Evolutionary conservation across 2,329 filamentous ascomycete species (phyloP).

Genomic region (Neoscytalidium dimidiatum): DNA sequence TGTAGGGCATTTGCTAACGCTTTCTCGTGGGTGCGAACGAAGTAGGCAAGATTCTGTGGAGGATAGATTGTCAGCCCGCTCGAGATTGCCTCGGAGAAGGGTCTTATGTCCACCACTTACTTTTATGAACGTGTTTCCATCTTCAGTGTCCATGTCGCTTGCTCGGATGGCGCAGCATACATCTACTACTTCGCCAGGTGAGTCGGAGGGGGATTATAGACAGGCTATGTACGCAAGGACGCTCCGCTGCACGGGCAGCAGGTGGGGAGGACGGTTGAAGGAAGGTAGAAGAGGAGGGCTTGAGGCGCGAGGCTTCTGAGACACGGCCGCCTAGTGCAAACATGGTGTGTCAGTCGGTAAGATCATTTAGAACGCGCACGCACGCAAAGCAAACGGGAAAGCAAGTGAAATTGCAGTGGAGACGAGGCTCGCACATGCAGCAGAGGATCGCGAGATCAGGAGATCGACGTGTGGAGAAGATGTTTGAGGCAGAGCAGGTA

Average conservation of each 20-base stretch:
- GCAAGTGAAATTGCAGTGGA: conserved; percentile 19
- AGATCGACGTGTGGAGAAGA: conserved; percentile 11
- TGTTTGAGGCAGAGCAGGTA: conserved; percentile 9
- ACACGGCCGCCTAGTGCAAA: conserved; percentile 14
- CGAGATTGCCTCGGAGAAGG: background rate
- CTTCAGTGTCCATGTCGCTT: conserved; percentile 74
- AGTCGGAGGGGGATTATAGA: conserved; percentile 15
- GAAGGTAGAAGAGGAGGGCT: background rate
- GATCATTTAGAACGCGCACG: conserved; percentile 17
- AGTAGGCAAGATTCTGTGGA: conserved; percentile 84
- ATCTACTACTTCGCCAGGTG: conserved; percentile 15
- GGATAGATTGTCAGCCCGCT: background rate
- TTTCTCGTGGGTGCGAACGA: conserved; percentile 96
- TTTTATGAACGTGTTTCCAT: conserved; percentile 88
- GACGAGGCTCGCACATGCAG: conserved; percentile 18
- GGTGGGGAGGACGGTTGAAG: background rate
- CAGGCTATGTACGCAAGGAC: conserved; percentile 11
- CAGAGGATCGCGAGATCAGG: conserved; percentile 10
- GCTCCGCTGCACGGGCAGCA: background rate
- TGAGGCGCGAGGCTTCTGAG: conserved; percentile 11
- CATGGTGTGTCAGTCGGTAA: conserved; percentile 14
- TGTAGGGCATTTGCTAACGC: conserved; percentile 94
- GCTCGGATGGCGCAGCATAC: conserved; percentile 5
- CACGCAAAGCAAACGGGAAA: conserved; percentile 16
- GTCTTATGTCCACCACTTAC: conserved; percentile 50